Evolutionary conservation across 148 eudicot genomes (phyloP).

Genomic region (Rheum nobile): DNA sequence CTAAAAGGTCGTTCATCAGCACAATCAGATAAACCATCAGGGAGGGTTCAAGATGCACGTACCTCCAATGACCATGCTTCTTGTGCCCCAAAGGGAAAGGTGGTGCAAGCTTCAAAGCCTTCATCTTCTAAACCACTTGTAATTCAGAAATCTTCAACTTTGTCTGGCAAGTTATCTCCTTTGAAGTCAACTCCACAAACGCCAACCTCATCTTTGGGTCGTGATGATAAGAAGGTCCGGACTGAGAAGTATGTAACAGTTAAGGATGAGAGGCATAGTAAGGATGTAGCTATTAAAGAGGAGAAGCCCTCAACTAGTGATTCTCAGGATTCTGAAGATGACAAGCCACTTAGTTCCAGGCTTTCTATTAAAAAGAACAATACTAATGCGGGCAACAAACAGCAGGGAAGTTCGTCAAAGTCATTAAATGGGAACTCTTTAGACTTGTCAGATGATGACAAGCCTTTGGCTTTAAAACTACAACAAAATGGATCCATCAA

Average conservation of each 20-base stretch:
- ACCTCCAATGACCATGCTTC: slow-evolving; percentile 35
- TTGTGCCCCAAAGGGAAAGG: slow-evolving; percentile 33
- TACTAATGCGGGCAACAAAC: slow-evolving; percentile 27
- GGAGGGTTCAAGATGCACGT: slow-evolving; percentile 31
- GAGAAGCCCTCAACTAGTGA: slow-evolving; percentile 29
- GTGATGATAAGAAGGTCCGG: not conserved
- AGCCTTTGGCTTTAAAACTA: slow-evolving; percentile 34
- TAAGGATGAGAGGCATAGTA: slow-evolving; percentile 16
- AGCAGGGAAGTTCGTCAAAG: slow-evolving; percentile 17
- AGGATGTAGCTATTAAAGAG: slow-evolving; percentile 18
- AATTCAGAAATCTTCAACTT: slow-evolving; percentile 28
- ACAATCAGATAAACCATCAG: slow-evolving; percentile 36
- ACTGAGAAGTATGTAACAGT: slow-evolving; percentile 3
- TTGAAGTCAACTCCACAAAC: not conserved
- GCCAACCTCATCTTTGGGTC: not conserved
- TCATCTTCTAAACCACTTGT: slow-evolving; percentile 18
- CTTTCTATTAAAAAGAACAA: slow-evolving; percentile 27
- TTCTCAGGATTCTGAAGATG: slow-evolving; percentile 71
- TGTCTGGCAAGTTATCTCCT: not conserved
- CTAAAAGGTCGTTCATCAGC: slow-evolving; percentile 30
- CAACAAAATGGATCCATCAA: slow-evolving; percentile 61
- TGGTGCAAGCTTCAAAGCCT: slow-evolving; percentile 33
- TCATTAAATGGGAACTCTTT: slow-evolving; percentile 30
- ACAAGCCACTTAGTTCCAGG: slow-evolving; percentile 62
- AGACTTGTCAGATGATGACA: slow-evolving; percentile 40